Percentiles rank a stretch among this genome's conserved stretches.
Evolutionary conservation across 1,284 basidiomycete species (phyloP).

Genomic region (Trichosporon sp.): DNA sequence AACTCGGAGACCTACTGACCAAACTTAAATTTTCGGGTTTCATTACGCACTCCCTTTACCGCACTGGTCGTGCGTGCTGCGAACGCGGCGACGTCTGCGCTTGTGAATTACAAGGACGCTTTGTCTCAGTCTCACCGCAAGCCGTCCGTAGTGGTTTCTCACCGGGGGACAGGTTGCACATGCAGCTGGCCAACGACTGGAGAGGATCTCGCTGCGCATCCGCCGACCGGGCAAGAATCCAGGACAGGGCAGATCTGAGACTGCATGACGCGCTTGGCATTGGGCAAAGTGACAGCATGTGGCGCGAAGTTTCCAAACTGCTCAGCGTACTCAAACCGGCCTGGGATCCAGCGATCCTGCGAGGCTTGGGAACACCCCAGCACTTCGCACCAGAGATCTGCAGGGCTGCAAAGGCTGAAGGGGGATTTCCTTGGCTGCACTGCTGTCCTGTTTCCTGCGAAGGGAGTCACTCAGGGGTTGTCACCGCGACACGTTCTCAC

Average conservation of each 20-base stretch:
- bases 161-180: background rate
- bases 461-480: background rate
- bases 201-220: background rate
- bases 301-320: background rate
- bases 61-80: background rate
- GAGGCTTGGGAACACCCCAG: too few relatives aligned
- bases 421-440: background rate
- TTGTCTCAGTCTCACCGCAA: too few relatives aligned
- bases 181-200: too few relatives aligned
- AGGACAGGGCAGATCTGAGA: background rate
- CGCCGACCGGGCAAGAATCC: background rate
- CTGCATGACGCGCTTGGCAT: background rate
- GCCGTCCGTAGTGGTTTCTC: background rate
- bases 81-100: background rate
- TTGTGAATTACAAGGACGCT: background rate
- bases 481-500: slow-evolving; percentile 11
- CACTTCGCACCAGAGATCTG: background rate
- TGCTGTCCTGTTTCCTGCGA: background rate
- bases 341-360: too few relatives aligned
- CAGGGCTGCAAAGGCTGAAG: background rate
- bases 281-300: background rate
- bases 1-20: background rate
- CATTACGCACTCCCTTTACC: background rate
- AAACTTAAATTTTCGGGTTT: slow-evolving; percentile 6
- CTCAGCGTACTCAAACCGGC: too few relatives aligned